These are phyloP conservation scores for Madurella fahalii DNA, from an alignment of 2,329 filamentous ascomycete species.

Conservation along the genomic window DNA sequence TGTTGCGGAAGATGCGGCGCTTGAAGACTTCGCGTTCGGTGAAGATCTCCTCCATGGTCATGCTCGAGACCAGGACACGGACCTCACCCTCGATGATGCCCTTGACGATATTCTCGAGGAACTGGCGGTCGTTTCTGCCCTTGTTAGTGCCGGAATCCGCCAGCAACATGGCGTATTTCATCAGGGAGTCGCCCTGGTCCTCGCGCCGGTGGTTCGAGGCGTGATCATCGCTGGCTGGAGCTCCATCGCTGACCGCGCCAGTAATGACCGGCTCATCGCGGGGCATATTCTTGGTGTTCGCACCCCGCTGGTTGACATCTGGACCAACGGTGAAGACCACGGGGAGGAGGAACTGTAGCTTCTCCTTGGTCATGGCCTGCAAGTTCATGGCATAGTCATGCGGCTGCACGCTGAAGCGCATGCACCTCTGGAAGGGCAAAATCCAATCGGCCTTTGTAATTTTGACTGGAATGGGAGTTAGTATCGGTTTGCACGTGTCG, in stretches of 20 bases:
- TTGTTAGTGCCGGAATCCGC: conserved; percentile 52
- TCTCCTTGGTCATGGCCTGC: conserved; percentile 86
- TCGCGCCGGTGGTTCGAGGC: conserved; percentile 34
- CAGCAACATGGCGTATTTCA: conserved; percentile 78
- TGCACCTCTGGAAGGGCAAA: conserved; percentile 65
- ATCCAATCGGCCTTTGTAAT: conserved; percentile 76
- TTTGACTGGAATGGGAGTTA: conserved; percentile 42
- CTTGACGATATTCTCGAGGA: conserved; percentile 82
- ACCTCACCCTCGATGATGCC: conserved; percentile 89
- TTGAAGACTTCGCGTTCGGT: conserved; percentile 41
- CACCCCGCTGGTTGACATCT: conserved; percentile 59
- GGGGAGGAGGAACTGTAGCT: conserved; percentile 75
- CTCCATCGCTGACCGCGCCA: conserved; percentile 13
- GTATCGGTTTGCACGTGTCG: not conserved
- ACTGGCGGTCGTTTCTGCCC: conserved; percentile 44
- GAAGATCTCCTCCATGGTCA: conserved; percentile 86
- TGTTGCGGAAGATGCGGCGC: conserved; percentile 67
- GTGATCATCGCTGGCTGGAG: conserved; percentile 24
- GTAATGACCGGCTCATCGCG: not conserved
- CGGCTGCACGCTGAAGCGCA: conserved; percentile 61
- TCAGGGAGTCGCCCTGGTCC: conserved; percentile 59
- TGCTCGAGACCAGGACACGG: conserved; percentile 73
- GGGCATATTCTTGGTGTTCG: conserved; percentile 31
- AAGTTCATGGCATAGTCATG: conserved; percentile 80
- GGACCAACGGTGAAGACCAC: conserved; percentile 85